phyloP scores from a whole-genome alignment of 495 filamentous ascomycete species.

The Amniculicola lignicola region DNA sequence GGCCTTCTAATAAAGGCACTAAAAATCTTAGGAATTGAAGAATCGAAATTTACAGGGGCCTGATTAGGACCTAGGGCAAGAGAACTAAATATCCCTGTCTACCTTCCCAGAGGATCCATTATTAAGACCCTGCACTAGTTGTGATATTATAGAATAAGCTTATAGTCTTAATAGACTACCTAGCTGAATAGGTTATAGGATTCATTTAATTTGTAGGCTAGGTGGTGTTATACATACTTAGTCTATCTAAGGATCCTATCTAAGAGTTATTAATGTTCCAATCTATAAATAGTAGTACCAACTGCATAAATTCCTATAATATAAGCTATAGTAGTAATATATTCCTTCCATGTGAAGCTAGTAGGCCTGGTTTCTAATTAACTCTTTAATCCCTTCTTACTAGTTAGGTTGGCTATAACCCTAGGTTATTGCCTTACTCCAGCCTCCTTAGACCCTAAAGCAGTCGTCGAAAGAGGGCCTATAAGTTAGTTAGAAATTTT shows the following conservation, averaged over 20 bases:
- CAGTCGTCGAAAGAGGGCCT: conserved; percentile 1
- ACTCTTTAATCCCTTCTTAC: background rate
- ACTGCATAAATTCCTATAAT: conserved; percentile 11
- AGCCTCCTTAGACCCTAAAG: conserved; percentile 2
- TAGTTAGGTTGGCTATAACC: background rate
- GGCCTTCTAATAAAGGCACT: too few species aligned
- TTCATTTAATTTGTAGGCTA: background rate
- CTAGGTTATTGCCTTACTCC: background rate
- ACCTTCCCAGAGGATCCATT: background rate
- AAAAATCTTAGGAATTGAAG: too few species aligned
- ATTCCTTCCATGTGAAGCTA: conserved; percentile 2
- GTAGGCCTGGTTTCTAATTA: background rate
- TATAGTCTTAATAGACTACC: background rate
- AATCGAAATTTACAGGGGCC: too few species aligned
- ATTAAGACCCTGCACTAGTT: background rate
- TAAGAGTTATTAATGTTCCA: conserved; percentile 6
- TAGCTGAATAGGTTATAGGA: background rate
- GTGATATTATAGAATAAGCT: background rate
- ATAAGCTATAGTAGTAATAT: conserved; percentile 6
- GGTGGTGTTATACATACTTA: background rate
- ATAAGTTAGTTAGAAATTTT: conserved; percentile 21
- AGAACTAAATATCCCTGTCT: conserved; percentile 1
- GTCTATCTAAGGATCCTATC: conserved; percentile 4
- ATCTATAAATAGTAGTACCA: conserved; percentile 11
- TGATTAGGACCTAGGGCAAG: too few species aligned